A percentile compares a stretch with the other conserved stretches of the same genome.
Evolutionary conservation across 176 grass and related monocot genomes (phyloP).

Genomic region (Carex kokanica): DNA sequence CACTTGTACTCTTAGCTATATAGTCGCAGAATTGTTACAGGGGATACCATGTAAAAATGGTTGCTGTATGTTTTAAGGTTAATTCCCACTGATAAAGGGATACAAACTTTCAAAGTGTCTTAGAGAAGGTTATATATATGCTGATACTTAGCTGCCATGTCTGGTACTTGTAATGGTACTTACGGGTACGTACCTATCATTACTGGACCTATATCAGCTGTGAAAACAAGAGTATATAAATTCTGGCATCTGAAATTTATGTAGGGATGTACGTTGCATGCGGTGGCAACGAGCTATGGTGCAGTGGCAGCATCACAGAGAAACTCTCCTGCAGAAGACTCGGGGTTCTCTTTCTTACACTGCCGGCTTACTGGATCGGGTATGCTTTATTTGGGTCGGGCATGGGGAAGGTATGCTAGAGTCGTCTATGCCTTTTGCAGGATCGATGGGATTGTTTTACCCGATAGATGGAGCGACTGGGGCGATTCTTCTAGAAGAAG

Average conservation of each 20-base stretch:
- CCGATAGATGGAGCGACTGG: conserved; percentile 91
- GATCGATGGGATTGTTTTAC: conserved; percentile 66
- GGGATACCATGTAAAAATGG: no score
- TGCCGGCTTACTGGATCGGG: conserved; percentile 79
- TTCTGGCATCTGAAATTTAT: not conserved
- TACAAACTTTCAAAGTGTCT: not conserved
- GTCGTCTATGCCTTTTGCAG: conserved; percentile 80
- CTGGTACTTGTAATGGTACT: conserved; percentile 5
- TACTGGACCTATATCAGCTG: not conserved
- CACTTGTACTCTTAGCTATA: not conserved
- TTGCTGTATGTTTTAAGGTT: not conserved
- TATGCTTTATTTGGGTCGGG: conserved; percentile 72
- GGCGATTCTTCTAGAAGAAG: conserved; percentile 68
- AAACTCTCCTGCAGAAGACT: conserved; percentile 61
- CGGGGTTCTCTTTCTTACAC: conserved; percentile 76
- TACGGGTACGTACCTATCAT: not conserved
- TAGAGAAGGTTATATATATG: not conserved
- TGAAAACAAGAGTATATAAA: not conserved
- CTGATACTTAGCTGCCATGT: not conserved
- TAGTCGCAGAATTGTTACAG: not conserved
- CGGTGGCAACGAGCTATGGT: conserved; percentile 69
- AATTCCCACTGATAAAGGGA: not conserved
- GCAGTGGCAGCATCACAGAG: conserved; percentile 94
- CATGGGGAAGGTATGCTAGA: conserved; percentile 73
- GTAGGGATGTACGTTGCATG: conserved; percentile 72